Evolutionary conservation across 2,329 filamentous ascomycete species (phyloP).

Genomic region (Alternaria metachromatica): DNA sequence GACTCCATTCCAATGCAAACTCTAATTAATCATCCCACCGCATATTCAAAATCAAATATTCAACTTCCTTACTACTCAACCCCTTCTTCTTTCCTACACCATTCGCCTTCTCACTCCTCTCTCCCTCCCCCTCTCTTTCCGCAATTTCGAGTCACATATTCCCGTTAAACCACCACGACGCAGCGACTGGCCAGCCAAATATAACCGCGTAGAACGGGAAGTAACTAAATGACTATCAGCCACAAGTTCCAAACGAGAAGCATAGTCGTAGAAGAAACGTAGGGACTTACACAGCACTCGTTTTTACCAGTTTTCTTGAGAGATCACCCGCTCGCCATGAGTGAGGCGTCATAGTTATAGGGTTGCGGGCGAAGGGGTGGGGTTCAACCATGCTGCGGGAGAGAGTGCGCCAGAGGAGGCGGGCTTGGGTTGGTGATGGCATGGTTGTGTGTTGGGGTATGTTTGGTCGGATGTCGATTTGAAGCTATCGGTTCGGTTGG

Average conservation of each 20-base stretch:
- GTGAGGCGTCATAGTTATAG: slow-evolving; percentile 32
- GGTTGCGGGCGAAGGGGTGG: slow-evolving; percentile 45
- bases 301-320: slow-evolving; percentile 27
- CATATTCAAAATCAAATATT: slow-evolving; percentile 37
- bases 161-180: slow-evolving; percentile 33
- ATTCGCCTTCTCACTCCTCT: neutral
- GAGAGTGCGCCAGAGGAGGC: slow-evolving; percentile 41
- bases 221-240: slow-evolving; percentile 26
- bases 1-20: neutral
- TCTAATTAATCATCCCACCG: slow-evolving; percentile 35
- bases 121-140: slow-evolving; percentile 19
- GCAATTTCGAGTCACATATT: slow-evolving; percentile 38
- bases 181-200: slow-evolving; percentile 45
- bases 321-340: slow-evolving; percentile 32
- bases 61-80: slow-evolving; percentile 30
- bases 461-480: too few species aligned
- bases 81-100: neutral
- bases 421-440: slow-evolving; percentile 40
- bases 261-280: neutral
- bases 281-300: slow-evolving; percentile 36
- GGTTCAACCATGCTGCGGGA: slow-evolving; percentile 44
- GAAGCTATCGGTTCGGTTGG: too few species aligned
- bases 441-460: slow-evolving; percentile 20
- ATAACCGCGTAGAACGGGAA: slow-evolving; percentile 37
- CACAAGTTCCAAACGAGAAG: neutral